Percentiles rank a stretch among this genome's conserved stretches.
Conservation (phyloP, 2,329 filamentous ascomycete species). For the Aschersonia sp. region DNA sequence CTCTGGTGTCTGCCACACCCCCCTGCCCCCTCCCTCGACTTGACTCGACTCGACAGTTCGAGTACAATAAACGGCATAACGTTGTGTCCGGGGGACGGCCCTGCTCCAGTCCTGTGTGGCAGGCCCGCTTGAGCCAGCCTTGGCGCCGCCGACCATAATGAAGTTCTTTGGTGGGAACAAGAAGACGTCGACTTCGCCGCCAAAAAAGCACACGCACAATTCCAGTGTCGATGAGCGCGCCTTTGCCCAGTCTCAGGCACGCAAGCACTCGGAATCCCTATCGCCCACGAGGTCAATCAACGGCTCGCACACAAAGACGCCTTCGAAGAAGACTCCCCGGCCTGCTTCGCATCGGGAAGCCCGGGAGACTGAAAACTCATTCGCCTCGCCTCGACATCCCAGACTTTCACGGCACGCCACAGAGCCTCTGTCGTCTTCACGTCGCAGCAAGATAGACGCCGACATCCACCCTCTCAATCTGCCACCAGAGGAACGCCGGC, state of each 20-base stretch:
- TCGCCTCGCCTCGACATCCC: slow-evolving; percentile 16
- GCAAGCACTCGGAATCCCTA: slow-evolving; percentile 19
- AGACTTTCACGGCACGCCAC: slow-evolving; percentile 34
- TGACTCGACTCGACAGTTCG: slow-evolving; percentile 1
- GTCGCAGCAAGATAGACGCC: slow-evolving; percentile 43
- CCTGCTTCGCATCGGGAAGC: slow-evolving; percentile 16
- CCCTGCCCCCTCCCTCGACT: slow-evolving; percentile 1
- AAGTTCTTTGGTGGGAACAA: slow-evolving; percentile 34
- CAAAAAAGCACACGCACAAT: slow-evolving; percentile 25
- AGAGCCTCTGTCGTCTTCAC: slow-evolving; percentile 29
- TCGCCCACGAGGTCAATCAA: slow-evolving; percentile 22
- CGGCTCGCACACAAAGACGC: slow-evolving; percentile 14
- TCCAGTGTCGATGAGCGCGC: slow-evolving; percentile 20
- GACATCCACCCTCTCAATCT: slow-evolving; percentile 82
- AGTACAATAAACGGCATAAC: slow-evolving; percentile 22
- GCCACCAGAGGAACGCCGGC: slow-evolving; percentile 74
- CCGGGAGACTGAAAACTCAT: slow-evolving; percentile 6
- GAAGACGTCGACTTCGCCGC: slow-evolving; percentile 15
- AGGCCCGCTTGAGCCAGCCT: slow-evolving; percentile 4
- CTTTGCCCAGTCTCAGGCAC: slow-evolving; percentile 17
- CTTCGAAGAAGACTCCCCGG: slow-evolving; percentile 14
- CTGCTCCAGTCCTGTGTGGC: slow-evolving; percentile 7
- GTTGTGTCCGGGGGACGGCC: slow-evolving; percentile 21
- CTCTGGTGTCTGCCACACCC: not conserved
- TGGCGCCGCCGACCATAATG: slow-evolving; percentile 17